Conservation (phyloP, 2,329 filamentous ascomycete genomes). For the Ascochyta fabae region DNA sequence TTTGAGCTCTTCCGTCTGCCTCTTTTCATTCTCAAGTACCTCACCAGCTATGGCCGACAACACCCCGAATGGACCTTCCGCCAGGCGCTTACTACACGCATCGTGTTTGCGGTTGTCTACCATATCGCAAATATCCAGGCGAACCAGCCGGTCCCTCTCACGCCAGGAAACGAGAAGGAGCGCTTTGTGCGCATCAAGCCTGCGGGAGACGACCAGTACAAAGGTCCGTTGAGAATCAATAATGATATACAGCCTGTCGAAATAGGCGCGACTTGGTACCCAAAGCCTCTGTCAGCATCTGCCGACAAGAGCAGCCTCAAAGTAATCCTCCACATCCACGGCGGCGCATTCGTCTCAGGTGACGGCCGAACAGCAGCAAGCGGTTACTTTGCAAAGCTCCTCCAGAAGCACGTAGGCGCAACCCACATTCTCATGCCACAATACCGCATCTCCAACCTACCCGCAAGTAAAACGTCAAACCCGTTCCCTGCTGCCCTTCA, state of each 20-base stretch:
- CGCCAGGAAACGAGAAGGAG: constrained; percentile 48
- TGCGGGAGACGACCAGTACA: constrained; percentile 29
- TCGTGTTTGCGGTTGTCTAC: constrained; percentile 44
- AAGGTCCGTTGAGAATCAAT: constrained; percentile 41
- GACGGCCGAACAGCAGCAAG: constrained; percentile 49
- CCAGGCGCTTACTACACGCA: constrained; percentile 47
- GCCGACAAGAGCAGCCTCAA: constrained; percentile 27
- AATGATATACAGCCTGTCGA: constrained; percentile 44
- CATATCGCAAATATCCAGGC: constrained; percentile 40
- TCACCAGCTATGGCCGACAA: constrained; percentile 46
- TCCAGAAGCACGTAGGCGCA: constrained; percentile 47
- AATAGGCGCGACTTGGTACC: constrained; percentile 54
- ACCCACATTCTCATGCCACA: constrained; percentile 54
- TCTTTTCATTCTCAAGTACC: constrained; percentile 50
- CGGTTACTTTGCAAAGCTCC: constrained; percentile 37
- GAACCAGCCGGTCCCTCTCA: constrained; percentile 41
- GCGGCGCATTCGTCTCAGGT: constrained; percentile 57
- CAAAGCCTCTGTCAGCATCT: constrained; percentile 28
- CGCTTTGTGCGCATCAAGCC: constrained; percentile 47
- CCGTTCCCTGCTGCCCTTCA: constrained; percentile 60
- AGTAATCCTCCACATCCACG: constrained; percentile 58
- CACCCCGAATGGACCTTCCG: constrained; percentile 49
- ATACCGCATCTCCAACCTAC: constrained; percentile 57
- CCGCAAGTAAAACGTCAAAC: constrained; percentile 42
- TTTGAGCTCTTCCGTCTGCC: constrained; percentile 48